Base-by-base conservation (phyloP, 768 basidiomycete species). In the Suillus discolor region DNA sequence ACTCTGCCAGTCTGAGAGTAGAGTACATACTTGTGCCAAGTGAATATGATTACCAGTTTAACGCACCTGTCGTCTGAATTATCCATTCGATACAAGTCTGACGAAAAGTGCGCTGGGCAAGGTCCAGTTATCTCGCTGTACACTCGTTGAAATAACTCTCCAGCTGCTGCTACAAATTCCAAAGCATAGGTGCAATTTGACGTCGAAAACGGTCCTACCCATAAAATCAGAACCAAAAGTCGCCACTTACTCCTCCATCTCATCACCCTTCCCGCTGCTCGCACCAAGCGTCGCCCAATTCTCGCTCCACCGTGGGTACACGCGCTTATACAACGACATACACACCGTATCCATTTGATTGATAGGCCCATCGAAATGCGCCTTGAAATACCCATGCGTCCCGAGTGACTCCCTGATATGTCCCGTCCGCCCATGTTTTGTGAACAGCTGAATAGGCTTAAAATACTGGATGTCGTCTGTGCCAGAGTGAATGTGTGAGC, bases 321-420 rank as follows among this genome's bases (percentile, higher is more conserved):
- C 53, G 28, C 97, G 84, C 79, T 99, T 99, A 81, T 99, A 98
- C 64, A 99, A 74, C 57, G 90, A 89, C 91, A 99, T 91, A 77
- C 96, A 98, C 64, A 98, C 86, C 18, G 96, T 97, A 70, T 99
- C 97, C 96, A 97, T 97, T 81, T 96, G 95, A 72, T 86, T 91
- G 70, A 98, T 89, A 28, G 92, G 93, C 16, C 93, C 94, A 73
- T 98, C 96, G 78, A 96, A 96, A 76, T 93, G 87, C 15, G 95
- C 96, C 82, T 99, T 99, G 85, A 96, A 94, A 79, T 98, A 95
- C 38, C 97, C 97, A 73, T 99, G 97, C 38, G 96, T 99, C 57
- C 97, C 97, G 20, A 99, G 88, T 11, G 94, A 91, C 78, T 96
- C 96, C 53, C 53, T 28, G 53, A 54, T 54, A 31, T 54, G 53